Evolutionary conservation across 2,329 filamentous ascomycete species (phyloP), one percentile per base, ranked within the genome.

Genomic region (Diaporthe sp.): DNA sequence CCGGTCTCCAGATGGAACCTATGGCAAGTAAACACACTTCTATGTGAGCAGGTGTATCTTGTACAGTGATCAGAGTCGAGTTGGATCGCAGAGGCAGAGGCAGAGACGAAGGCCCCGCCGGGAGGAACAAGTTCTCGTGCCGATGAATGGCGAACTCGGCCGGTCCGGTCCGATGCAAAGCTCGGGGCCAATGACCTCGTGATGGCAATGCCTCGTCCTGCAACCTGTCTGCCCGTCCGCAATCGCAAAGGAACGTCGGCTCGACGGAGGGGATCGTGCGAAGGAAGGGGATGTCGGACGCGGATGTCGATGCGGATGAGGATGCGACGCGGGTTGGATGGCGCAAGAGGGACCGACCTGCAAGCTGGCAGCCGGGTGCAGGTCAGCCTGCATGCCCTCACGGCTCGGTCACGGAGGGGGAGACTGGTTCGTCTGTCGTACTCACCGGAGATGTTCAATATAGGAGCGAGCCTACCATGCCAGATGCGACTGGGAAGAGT

Each of bases 101-200:
- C 53, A 65, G 50, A 32, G 70, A n/a, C 68, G 55, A 56, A 13
- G 69, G 47, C 47, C 72, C 53, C 55, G 56, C 53, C 68, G 63
- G 71, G 68, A 65, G 50, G 58, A 73, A 65, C 51, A 44, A 73
- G 73, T 58, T 74, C 35, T 69, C 39, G 51, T 69, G 53, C 50
- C 72, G 66, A 58, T 56, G 47, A 51, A 55, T 58, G 59, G 58
- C 61, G 25, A 51, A 63, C 58, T 65, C 59, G 32, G 72, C 72
- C 69, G 58, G 69, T 70, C 55, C 68, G 37, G 72, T 51, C 59
- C 37, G 72, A 15, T 61, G 17, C 55, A 47, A 35, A 25, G 72
- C 56, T 70, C 51, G 72, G 32, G 59, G 22, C 32, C 27, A 42
- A 27, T 5, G 44, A 39, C 58, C 35, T 63, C 4, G 10, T 19